These are phyloP conservation scores for Pharus latifolius DNA, from an alignment of 176 grass and related monocot species.

Conservation along the genomic window DNA sequence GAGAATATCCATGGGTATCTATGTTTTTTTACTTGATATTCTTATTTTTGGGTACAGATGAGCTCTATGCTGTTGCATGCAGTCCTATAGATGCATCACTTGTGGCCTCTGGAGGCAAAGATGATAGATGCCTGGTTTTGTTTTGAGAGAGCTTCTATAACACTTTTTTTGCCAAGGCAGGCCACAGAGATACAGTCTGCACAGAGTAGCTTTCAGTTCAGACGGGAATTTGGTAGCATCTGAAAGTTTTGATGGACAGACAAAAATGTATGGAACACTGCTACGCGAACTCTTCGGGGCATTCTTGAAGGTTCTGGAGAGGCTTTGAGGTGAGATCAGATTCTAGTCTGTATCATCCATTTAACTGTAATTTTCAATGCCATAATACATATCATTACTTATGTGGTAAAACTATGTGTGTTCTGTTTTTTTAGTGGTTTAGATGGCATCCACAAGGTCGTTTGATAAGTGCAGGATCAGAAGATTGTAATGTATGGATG, in stretches of 20 bases:
- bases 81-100: constrained; percentile 64
- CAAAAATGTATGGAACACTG: constrained; percentile 67
- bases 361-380: no score
- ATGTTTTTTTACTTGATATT: constrained; percentile 11
- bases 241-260: constrained; percentile 73
- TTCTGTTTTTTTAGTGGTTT: constrained; percentile 62
- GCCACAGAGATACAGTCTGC: constrained; percentile 61
- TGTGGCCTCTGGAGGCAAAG: constrained; percentile 79
- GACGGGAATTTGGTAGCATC: constrained; percentile 76
- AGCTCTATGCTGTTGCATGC: constrained; percentile 64
- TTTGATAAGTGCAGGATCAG: constrained; percentile 78
- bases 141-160: neutral
- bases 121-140: constrained; percentile 38
- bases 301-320: constrained; percentile 70
- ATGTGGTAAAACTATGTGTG: neutral
- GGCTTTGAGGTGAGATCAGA: constrained; percentile 73
- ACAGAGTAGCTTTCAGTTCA: constrained; percentile 68
- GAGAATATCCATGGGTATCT: neutral
- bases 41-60: constrained; percentile 41
- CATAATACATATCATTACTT: no score
- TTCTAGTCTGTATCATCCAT: neutral
- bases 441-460: constrained; percentile 87
- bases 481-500: constrained; percentile 82
- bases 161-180: constrained; percentile 30
- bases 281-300: constrained; percentile 39